Evolutionary conservation across 2,329 filamentous ascomycete species (phyloP), one percentile per base, ranked within the genome.

Genomic region (Trichoderma sp.): DNA sequence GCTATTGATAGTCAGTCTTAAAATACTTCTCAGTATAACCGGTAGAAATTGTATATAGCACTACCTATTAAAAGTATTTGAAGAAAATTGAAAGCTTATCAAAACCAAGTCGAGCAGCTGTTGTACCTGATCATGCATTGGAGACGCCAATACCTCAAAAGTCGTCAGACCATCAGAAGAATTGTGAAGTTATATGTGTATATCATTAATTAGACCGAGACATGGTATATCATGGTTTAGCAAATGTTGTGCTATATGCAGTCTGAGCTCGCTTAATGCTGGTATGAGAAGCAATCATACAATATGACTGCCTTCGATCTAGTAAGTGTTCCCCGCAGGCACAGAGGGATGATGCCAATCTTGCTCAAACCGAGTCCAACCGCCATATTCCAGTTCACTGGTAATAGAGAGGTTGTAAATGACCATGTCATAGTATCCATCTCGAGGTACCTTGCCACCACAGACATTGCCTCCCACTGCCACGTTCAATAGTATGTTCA

Each of bases 391-490:
- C 0, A 84, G 85, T 73, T 85, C 84, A 55, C 86, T 85, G 37
- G 79, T 81, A 81, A 88, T 81, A 71, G 81, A 83, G 60, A 89
- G 71, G 29, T 81, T 80, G 68, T 86, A 83, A 0, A 89, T 78
- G 2, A 87, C 81, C 76, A 89, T 81, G 68, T 89, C 87, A 73
- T 89, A 89, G 27, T 79, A 76, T 0, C 87, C 87, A 71, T 88
- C 83, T 0, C 73, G 76, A 0, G 87, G 87, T 16, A 80, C 77
- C 73, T 81, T 82, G 0, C 85, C 86, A 19, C 81, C 77, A 72
- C 86, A 88, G 5, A 89, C 87, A 70, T 86, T 88, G 0, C 87
- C 87, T 0, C 87, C 87, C 84, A 89, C 88, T 1, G 87, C 87
- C n/a, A 89, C 81, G 69, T 89, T 89, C 21, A 89, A 81, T 70